Conservation (phyloP, 768 basidiomycete species). For the Albatrellus ellisii region DNA sequence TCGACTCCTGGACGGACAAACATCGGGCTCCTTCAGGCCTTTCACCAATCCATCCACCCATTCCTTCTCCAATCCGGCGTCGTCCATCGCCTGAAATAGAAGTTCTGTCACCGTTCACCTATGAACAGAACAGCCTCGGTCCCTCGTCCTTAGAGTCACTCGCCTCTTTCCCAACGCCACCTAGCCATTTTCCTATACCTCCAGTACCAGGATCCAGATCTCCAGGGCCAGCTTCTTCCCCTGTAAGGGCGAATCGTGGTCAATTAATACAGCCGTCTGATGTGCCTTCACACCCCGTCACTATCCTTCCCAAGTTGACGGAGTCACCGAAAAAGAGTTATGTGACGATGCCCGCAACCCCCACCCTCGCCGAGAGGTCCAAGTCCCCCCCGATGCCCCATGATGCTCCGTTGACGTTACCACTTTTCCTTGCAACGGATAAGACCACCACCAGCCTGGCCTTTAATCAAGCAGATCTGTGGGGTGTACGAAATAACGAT, state of each 20-base stretch:
- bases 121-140: slow-evolving; percentile 19
- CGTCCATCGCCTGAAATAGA: slow-evolving; percentile 7
- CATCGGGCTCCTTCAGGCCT: neutral
- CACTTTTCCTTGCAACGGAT: too few relatives aligned
- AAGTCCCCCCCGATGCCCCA: neutral
- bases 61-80: neutral
- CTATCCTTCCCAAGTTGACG: slow-evolving; percentile 5
- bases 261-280: too few relatives aligned
- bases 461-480: neutral
- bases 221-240: too few relatives aligned
- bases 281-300: too few relatives aligned
- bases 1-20: slow-evolving; percentile 10
- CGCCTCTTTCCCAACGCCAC: slow-evolving; percentile 62
- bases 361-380: neutral
- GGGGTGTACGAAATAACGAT: slow-evolving; percentile 2
- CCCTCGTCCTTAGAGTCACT: slow-evolving; percentile 48
- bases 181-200: slow-evolving; percentile 58
- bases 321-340: slow-evolving; percentile 7
- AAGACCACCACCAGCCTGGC: neutral
- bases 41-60: neutral
- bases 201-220: slow-evolving; percentile 20
- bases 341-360: neutral
- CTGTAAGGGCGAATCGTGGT: too few relatives aligned
- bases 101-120: too few relatives aligned
- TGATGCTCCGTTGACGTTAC: neutral